Base-by-base conservation (phyloP, 768 basidiomycete species). In the Leccinellum luteum region DNA sequence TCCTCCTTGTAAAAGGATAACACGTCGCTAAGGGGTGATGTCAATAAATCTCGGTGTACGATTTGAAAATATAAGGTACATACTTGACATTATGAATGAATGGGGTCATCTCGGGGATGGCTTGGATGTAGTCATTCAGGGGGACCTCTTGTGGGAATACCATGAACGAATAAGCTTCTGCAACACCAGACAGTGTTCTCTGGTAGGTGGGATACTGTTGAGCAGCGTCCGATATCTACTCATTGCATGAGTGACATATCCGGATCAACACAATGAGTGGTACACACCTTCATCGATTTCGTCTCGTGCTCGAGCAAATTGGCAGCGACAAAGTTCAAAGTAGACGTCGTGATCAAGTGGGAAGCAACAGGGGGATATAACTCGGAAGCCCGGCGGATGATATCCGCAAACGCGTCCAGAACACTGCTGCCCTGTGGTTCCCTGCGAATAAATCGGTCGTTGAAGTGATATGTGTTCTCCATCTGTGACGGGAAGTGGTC, bases 111-210 rank as follows among this genome's bases (percentile, higher is more conserved):
- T 31, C 49, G 3, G 31, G 49, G 21, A 50, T 23, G 17, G 49
- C 49, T 15, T 50, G 49, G n/a, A 50, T 32, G 4, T 50, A 50
- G 30, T 50, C 49, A 32, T 32, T 32, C 19, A 50, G 6, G 28
- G 28, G 49, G 14, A 34, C n/a, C 31, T 32, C 49, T 13, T 8
- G 30, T 31, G 49, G 31, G 49, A 50, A 50, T 8, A 50, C 49
- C 49, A 50, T 50, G 31, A 32, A 50, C 7, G 64, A 3, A 67
- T 68, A 54, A 45, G 44, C 50, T 6, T 35, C 28, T 15, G 44
- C 15, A 21, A 15, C 43, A 47, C 53, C 53, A 19, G 53, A 31
- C 53, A 54, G 5, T 4, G 21, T 32, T 19, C 53, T 30, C 21
- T 44, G 53, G 44, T 25, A 54, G 15, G 21, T 47, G 31, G 19